Evolutionary conservation across 116 monocot species (phyloP).

Genomic region (Cymodocea nodosa): DNA sequence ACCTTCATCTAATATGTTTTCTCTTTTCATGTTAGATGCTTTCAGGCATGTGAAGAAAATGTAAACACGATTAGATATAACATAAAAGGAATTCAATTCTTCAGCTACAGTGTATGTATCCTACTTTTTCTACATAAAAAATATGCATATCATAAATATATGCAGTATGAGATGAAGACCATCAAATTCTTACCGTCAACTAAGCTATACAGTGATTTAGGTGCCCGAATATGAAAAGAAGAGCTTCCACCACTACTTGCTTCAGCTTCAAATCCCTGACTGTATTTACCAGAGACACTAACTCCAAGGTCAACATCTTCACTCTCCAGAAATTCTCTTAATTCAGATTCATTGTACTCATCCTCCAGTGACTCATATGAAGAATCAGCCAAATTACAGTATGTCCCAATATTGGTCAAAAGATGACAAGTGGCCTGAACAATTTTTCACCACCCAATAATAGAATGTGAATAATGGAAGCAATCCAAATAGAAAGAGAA

Average conservation of each 20-base stretch:
- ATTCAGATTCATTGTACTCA: constrained; percentile 33
- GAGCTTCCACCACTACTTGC: constrained; percentile 29
- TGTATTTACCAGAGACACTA: constrained; percentile 23
- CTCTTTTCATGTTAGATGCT: too few species aligned
- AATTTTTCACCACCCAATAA: background rate
- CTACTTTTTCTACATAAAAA: too few species aligned
- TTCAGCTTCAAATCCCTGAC: constrained; percentile 14
- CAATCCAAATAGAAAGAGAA: background rate
- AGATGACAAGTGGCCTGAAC: constrained; percentile 79
- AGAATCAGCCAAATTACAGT: constrained; percentile 39
- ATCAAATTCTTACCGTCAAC: constrained; percentile 22
- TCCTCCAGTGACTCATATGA: constrained; percentile 46
- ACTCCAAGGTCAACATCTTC: constrained; percentile 18
- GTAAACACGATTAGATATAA: too few species aligned
- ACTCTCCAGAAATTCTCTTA: constrained; percentile 27
- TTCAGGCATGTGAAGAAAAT: too few species aligned
- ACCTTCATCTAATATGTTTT: too few species aligned
- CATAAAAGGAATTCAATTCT: too few species aligned
- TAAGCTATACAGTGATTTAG: constrained; percentile 17
- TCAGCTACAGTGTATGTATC: too few species aligned
- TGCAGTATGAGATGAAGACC: too few species aligned
- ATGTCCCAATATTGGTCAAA: constrained; percentile 52
- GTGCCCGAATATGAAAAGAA: constrained; percentile 14
- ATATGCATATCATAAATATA: too few species aligned
- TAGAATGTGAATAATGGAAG: background rate